phyloP scores from a whole-genome alignment of 257 asterid species.

The Solanum etuberosum region DNA sequence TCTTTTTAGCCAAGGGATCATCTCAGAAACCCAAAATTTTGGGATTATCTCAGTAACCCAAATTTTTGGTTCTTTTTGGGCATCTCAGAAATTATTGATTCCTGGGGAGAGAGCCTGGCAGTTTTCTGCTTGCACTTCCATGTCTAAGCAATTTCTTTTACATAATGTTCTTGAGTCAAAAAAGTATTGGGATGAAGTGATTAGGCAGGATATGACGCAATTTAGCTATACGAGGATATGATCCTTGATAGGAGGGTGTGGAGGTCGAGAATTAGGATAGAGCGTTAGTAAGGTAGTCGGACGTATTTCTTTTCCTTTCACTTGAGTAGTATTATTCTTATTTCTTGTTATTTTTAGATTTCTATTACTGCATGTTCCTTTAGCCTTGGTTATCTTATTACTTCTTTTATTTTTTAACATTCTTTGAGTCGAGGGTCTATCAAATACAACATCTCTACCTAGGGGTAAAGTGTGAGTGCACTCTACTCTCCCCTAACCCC shows the following conservation, averaged over 20 bases:
- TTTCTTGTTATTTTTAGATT: neutral
- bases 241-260: neutral
- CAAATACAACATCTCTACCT: neutral
- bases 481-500: neutral
- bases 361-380: neutral
- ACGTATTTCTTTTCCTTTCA: neutral
- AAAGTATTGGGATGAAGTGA: neutral
- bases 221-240: neutral
- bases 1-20: neutral
- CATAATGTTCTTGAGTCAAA: neutral
- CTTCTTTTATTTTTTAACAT: neutral
- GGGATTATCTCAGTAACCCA: neutral
- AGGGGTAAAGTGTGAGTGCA: neutral
- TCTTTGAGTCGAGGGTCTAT: neutral
- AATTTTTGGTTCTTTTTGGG: neutral
- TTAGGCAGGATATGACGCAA: neutral
- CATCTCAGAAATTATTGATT: neutral
- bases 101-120: neutral
- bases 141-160: neutral
- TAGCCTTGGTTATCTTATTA: neutral
- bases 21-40: neutral
- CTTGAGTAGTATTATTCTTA: neutral
- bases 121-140: neutral
- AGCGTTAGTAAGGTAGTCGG: neutral
- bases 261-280: neutral